Conservation (phyloP, 2,329 filamentous ascomycete species). For the Rosellinia necatrix region DNA sequence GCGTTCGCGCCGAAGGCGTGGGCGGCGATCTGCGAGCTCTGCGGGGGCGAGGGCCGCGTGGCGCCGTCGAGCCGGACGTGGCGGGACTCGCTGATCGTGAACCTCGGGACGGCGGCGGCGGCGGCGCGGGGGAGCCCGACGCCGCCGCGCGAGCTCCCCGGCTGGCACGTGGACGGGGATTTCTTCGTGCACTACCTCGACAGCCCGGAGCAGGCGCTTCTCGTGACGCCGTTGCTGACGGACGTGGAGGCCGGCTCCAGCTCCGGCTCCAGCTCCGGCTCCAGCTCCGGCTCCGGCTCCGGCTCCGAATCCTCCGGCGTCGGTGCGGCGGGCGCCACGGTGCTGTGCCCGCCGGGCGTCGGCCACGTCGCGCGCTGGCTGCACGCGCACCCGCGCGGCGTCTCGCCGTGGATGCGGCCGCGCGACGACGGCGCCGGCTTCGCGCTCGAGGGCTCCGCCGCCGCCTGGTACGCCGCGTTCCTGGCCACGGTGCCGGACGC, state of each 20-base stretch:
- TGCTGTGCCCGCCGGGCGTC: constrained; percentile 66
- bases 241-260: constrained; percentile 63
- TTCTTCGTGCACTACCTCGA: constrained; percentile 76
- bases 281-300: no score
- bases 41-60: constrained; percentile 65
- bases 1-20: constrained; percentile 68
- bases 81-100: constrained; percentile 72
- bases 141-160: constrained; percentile 56
- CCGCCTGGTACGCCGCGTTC: constrained; percentile 51
- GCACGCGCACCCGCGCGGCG: constrained; percentile 66
- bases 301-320: no score
- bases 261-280: no score
- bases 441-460: constrained; percentile 44
- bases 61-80: constrained; percentile 56
- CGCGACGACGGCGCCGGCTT: constrained; percentile 56
- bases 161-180: constrained; percentile 74
- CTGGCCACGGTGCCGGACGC: constrained; percentile 42
- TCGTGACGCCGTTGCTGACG: constrained; percentile 70
- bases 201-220: constrained; percentile 68
- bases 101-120: constrained; percentile 62
- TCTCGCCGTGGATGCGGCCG: constrained; percentile 67
- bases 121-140: constrained; percentile 55
- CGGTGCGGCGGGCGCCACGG: constrained; percentile 69
- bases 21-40: constrained; percentile 68
- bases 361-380: constrained; percentile 61